A percentile compares a stretch with the other conserved stretches of the same genome.
These are phyloP conservation scores for Dunaliella sp. DNA, from an alignment of 139 green algal genomes.

Conservation along the genomic window DNA sequence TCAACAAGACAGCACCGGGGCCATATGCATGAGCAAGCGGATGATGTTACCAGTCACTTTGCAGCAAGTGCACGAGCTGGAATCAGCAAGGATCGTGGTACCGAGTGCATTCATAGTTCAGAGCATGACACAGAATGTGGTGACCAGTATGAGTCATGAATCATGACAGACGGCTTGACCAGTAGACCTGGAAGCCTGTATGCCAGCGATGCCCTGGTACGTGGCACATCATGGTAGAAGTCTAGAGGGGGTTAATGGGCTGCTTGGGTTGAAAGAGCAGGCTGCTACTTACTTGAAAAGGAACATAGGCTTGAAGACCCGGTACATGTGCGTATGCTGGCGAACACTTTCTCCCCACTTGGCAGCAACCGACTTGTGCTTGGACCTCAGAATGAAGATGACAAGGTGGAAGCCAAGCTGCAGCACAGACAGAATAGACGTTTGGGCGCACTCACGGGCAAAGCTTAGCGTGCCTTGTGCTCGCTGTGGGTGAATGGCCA, in stretches of 20 bases:
- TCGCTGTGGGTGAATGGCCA: too few relatives aligned
- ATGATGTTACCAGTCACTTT: too few relatives aligned
- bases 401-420: conserved; percentile 19
- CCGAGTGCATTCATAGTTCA: neutral
- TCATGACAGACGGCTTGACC: neutral
- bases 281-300: conserved; percentile 29
- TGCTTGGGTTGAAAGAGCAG: neutral
- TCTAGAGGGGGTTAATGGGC: neutral
- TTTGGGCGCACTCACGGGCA: too few relatives aligned
- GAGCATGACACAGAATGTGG: neutral
- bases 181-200: neutral
- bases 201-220: neutral
- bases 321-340: conserved; percentile 30
- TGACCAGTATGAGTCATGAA: too few relatives aligned
- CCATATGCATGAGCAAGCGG: too few relatives aligned
- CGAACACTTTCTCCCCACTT: conserved; percentile 24
- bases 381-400: neutral
- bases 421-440: too few relatives aligned
- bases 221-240: too few relatives aligned
- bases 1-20: too few relatives aligned
- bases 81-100: too few relatives aligned
- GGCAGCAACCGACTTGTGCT: conserved; percentile 19
- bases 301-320: conserved; percentile 28
- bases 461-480: too few relatives aligned
- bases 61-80: too few relatives aligned